phyloP scores from a whole-genome alignment of 305 asterid genomes.

The Striga hermonthica region DNA sequence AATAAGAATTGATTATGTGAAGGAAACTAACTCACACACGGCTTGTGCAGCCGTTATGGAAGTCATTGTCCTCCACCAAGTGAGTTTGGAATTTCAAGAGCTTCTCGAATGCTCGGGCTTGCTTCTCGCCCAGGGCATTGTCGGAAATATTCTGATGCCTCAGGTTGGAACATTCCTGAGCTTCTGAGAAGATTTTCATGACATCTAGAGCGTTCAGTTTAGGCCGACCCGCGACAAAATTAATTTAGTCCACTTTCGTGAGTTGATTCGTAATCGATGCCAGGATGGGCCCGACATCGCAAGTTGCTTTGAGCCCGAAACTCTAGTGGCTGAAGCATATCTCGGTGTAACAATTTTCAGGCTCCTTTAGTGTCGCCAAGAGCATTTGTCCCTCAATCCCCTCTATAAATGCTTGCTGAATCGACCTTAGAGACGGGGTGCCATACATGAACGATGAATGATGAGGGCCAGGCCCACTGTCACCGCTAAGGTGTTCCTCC shows the following conservation, averaged over 20 bases:
- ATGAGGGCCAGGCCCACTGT: too few relatives aligned
- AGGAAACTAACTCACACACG: conserved; percentile 77
- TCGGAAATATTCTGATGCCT: conserved; percentile 79
- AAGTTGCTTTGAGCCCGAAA: conserved; percentile 79
- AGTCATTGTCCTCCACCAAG: conserved; percentile 78
- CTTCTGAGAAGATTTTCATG: conserved; percentile 84
- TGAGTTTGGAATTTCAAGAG: conserved; percentile 66
- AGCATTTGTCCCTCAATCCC: conserved; percentile 71
- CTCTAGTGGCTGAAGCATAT: conserved; percentile 94
- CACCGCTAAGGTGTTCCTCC: too few relatives aligned
- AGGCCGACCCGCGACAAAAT: conserved; percentile 93
- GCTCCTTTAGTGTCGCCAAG: conserved; percentile 64
- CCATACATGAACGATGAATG: too few relatives aligned
- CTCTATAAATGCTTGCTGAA: conserved; percentile 71
- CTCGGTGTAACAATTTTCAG: conserved; percentile 66
- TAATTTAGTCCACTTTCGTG: conserved; percentile 83
- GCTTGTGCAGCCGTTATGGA: conserved; percentile 94
- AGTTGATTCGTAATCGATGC: conserved; percentile 70
- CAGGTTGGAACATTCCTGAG: conserved; percentile 77
- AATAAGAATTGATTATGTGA: conserved; percentile 64
- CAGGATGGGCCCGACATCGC: conserved; percentile 75
- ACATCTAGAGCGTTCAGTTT: conserved; percentile 93
- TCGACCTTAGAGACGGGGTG: too few relatives aligned
- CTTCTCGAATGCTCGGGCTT: conserved; percentile 80
- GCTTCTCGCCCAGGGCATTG: conserved; percentile 95